Conservation (phyloP, 108 stramenopile species). For the Schizochytrium sp. region DNA sequence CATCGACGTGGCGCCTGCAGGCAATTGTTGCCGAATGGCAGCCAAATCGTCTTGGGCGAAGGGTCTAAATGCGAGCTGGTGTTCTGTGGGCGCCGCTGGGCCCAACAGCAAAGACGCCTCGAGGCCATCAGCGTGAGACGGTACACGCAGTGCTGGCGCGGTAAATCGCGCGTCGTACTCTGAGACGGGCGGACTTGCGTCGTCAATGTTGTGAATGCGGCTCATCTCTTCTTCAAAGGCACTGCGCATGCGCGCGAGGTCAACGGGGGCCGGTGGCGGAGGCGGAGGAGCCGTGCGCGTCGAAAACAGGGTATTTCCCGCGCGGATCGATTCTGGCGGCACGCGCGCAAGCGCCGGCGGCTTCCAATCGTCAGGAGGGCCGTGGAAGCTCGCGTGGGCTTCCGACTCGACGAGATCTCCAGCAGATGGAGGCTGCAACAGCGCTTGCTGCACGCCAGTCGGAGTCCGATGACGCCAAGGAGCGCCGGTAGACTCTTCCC, state of each 20-base stretch:
- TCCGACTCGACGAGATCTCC: background rate
- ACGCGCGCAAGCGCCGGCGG: background rate
- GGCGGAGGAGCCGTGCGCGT: background rate
- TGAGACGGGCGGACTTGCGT: background rate
- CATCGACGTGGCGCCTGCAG: background rate
- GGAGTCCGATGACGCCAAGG: background rate
- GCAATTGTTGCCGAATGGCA: background rate
- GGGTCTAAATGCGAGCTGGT: background rate
- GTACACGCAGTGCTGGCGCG: background rate
- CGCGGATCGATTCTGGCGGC: background rate
- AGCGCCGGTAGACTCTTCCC: background rate
- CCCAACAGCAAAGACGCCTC: background rate
- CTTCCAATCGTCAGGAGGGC: background rate
- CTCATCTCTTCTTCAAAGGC: background rate
- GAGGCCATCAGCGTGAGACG: too few relatives aligned
- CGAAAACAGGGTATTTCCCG: background rate
- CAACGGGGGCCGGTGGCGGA: background rate
- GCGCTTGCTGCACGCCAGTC: too few relatives aligned
- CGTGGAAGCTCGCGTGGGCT: background rate
- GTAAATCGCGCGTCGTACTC: background rate
- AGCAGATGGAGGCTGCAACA: too few relatives aligned
- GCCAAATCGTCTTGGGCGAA: background rate
- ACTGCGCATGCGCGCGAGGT: background rate
- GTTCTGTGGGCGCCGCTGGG: background rate
- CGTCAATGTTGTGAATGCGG: background rate